phyloP scores from a whole-genome alignment of 164 flowering plant species.

The grape (Vitis vinifera) region ASM3070453v1 NC_081817.1:5859501-5860000 shows the following conservation, averaged over 20 bases:
- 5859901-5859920: neutral
- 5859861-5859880: neutral
- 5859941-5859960: slow-evolving; percentile 81
- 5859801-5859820: slow-evolving; percentile 59
- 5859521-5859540: slow-evolving; percentile 20
- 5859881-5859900: neutral
- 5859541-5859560: slow-evolving; percentile 35
- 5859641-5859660: slow-evolving; percentile 19
- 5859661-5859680: slow-evolving; percentile 7
- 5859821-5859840: slow-evolving; percentile 79
- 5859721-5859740: slow-evolving; percentile 11
- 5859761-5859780: slow-evolving; percentile 39
- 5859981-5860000: slow-evolving; percentile 49
- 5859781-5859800: slow-evolving; percentile 37
- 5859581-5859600: slow-evolving; percentile 53
- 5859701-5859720: slow-evolving; percentile 5
- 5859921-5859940: neutral
- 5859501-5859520: slow-evolving; percentile 20
- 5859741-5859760: slow-evolving; percentile 24
- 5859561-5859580: slow-evolving; percentile 32
- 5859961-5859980: slow-evolving; percentile 73
- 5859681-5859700: slow-evolving; percentile 11
- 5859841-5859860: slow-evolving; percentile 2
- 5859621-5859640: slow-evolving; percentile 35
- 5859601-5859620: slow-evolving; percentile 51